Evolutionary conservation across 257 asterid species (phyloP).

Genomic region (Nicotiana knightiana): DNA sequence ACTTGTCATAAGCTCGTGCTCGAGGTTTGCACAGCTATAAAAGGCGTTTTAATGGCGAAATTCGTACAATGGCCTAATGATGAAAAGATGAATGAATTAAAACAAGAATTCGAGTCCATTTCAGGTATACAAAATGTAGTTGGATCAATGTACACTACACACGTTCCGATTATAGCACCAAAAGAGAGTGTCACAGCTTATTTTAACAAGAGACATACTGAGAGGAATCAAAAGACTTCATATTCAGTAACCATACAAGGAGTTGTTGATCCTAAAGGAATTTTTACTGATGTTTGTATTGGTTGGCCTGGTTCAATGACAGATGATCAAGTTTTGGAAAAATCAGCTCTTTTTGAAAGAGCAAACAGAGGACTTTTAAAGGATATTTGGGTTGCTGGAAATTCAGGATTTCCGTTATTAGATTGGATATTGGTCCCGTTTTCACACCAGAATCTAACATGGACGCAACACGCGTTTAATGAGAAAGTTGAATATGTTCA

Average conservation of each 20-base stretch:
- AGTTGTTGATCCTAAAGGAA: constrained; percentile 54
- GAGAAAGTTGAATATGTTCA: constrained; percentile 45
- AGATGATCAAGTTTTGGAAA: constrained; percentile 67
- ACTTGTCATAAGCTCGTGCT: constrained; percentile 87
- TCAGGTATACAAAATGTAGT: constrained; percentile 53
- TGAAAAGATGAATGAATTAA: constrained; percentile 19
- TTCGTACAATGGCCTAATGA: constrained; percentile 77
- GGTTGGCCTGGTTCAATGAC: constrained; percentile 96
- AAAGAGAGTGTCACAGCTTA: constrained; percentile 48
- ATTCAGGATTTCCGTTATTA: constrained; percentile 41
- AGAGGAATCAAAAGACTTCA: constrained; percentile 67
- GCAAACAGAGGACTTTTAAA: constrained; percentile 43
- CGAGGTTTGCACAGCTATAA: constrained; percentile 75
- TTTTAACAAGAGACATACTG: constrained; percentile 73
- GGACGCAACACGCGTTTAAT: constrained; percentile 74
- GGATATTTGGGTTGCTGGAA: constrained; percentile 51
- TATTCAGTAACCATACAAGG: constrained; percentile 83
- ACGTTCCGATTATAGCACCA: constrained; percentile 74
- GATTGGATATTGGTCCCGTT: constrained; percentile 79
- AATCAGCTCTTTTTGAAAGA: constrained; percentile 62
- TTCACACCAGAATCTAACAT: constrained; percentile 43
- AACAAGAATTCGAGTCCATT: constrained; percentile 26
- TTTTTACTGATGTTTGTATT: constrained; percentile 67
- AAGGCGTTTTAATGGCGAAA: constrained; percentile 56
- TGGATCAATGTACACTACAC: constrained; percentile 73